A percentile compares a stretch with the other conserved stretches of the same genome.
phyloP scores from a whole-genome alignment of 2,329 filamentous ascomycete species.

The Ophiocordyceps camponoti-saundersi region DNA sequence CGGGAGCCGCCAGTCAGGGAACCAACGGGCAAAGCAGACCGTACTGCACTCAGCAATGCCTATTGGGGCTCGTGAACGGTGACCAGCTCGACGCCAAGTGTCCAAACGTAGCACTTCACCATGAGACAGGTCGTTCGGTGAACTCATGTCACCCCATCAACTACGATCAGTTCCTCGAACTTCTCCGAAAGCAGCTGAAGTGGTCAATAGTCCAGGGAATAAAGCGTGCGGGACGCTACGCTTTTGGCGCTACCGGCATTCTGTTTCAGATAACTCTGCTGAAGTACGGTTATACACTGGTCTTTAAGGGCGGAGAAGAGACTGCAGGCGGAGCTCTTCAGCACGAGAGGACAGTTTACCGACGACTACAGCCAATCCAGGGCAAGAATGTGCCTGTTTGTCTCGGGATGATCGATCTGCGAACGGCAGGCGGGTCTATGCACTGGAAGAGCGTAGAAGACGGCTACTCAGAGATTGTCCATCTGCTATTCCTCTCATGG shows the following conservation, averaged over 20 bases:
- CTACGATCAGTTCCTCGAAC: not conserved
- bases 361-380: conserved; percentile 14
- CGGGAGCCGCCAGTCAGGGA: not conserved
- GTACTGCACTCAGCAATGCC: conserved; percentile 22
- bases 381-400: conserved; percentile 20
- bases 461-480: conserved; percentile 6
- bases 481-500: conserved; percentile 8
- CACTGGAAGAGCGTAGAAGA: conserved; percentile 14
- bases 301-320: conserved; percentile 20
- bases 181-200: not conserved
- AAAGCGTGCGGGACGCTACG: conserved; percentile 5
- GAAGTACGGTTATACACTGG: conserved; percentile 23
- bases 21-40: not conserved
- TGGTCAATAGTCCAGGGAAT: conserved; percentile 8
- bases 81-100: conserved; percentile 15
- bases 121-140: too few relatives aligned
- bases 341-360: conserved; percentile 18
- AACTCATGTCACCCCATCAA: not conserved
- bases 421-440: conserved; percentile 12
- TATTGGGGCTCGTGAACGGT: conserved; percentile 16
- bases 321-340: conserved; percentile 16
- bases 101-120: conserved; percentile 20
- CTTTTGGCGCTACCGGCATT: conserved; percentile 17
- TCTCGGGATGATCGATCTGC: conserved; percentile 19
- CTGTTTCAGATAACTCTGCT: conserved; percentile 23